Evolutionary conservation across 2,329 filamentous ascomycete species (phyloP).

Genomic region (Fusarium kyushuense): DNA sequence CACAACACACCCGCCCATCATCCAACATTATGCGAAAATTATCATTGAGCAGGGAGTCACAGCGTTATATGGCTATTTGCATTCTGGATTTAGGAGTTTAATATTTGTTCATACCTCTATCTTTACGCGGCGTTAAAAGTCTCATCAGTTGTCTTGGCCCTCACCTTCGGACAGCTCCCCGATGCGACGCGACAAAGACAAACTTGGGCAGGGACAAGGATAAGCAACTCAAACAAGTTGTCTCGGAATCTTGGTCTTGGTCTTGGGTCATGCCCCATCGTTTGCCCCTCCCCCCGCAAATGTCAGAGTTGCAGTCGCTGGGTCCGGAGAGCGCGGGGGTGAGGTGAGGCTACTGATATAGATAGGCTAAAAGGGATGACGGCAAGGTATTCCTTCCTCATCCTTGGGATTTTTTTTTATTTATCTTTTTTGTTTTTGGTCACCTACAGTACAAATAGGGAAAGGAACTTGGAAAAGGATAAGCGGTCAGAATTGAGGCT

Average conservation of each 20-base stretch:
- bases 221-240: slow-evolving; percentile 2
- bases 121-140: slow-evolving; percentile 36
- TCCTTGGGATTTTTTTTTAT: slow-evolving; percentile 21
- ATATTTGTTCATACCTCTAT: slow-evolving; percentile 20
- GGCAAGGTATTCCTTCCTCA: slow-evolving; percentile 23
- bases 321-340: slow-evolving; percentile 34
- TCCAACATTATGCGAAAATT: slow-evolving; percentile 30
- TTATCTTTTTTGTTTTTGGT: neutral
- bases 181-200: slow-evolving; percentile 15
- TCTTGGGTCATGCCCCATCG: slow-evolving; percentile 6
- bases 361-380: slow-evolving; percentile 35
- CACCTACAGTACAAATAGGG: neutral
- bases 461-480: slow-evolving; percentile 3
- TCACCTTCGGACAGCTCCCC: slow-evolving; percentile 39
- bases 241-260: slow-evolving; percentile 2
- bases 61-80: slow-evolving; percentile 43
- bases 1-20: neutral
- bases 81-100: slow-evolving; percentile 31
- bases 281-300: slow-evolving; percentile 41
- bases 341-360: slow-evolving; percentile 33
- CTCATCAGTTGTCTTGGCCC: slow-evolving; percentile 8
- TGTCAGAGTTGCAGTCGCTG: slow-evolving; percentile 43
- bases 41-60: slow-evolving; percentile 45
- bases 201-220: neutral
- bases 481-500: neutral